Conservation (phyloP, 2,329 filamentous ascomycete genomes). For the Phoma sp. region DNA sequence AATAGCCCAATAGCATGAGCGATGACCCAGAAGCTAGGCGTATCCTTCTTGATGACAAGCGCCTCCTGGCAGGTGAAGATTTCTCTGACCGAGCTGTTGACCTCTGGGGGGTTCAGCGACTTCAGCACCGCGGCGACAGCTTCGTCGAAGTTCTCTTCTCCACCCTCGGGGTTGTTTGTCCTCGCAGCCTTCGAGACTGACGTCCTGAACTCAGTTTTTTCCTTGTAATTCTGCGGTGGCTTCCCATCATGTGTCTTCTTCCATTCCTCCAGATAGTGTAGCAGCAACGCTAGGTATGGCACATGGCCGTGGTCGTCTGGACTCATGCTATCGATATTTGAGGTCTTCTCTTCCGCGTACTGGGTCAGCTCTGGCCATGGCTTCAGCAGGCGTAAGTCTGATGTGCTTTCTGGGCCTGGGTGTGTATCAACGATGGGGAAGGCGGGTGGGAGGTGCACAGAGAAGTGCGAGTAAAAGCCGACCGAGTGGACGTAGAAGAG, state of each 20-base stretch:
- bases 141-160: constrained; percentile 97
- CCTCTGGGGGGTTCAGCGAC: constrained; percentile 71
- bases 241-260: constrained; percentile 71
- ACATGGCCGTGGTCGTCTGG: constrained; percentile 89
- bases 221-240: constrained; percentile 75
- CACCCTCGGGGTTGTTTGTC: constrained; percentile 77
- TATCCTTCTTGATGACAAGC: constrained; percentile 52
- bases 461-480: constrained; percentile 91
- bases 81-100: constrained; percentile 73
- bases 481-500: constrained; percentile 84
- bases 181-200: constrained; percentile 71
- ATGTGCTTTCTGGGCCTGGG: constrained; percentile 82
- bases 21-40: constrained; percentile 85
- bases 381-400: constrained; percentile 80
- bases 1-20: constrained; percentile 80
- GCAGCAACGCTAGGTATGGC: constrained; percentile 81
- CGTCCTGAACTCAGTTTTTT: constrained; percentile 83
- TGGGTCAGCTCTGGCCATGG: constrained; percentile 83
- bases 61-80: constrained; percentile 76
- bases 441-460: constrained; percentile 74
- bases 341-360: constrained; percentile 71
- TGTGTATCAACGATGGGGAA: constrained; percentile 97
- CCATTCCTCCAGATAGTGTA: constrained; percentile 85
- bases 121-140: constrained; percentile 87
- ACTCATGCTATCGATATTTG: constrained; percentile 70